These are phyloP conservation scores for Ustilago curta DNA, from an alignment of 1,284 basidiomycete species.

Conservation along the genomic window DNA sequence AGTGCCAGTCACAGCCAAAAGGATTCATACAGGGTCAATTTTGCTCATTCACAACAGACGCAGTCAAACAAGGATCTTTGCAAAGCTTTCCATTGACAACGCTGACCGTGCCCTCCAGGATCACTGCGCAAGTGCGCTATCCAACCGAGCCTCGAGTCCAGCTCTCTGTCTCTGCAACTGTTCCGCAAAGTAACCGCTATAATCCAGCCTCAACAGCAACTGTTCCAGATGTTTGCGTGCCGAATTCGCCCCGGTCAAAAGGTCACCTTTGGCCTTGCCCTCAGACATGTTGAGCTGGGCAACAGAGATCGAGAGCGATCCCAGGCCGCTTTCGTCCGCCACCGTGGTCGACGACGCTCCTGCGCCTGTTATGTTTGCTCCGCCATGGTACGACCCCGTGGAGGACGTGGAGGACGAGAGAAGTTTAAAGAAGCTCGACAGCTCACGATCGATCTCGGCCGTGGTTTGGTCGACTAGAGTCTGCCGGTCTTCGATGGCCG, in stretches of 20 bases:
- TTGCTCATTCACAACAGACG: neutral
- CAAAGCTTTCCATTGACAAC: neutral
- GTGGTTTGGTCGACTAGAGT: slow-evolving; percentile 79
- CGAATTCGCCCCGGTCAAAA: slow-evolving; percentile 41
- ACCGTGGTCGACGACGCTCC: neutral
- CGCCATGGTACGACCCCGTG: slow-evolving; percentile 1
- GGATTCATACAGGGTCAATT: too few species aligned
- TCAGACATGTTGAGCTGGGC: slow-evolving; percentile 22
- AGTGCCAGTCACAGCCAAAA: too few species aligned
- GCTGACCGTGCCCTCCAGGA: neutral
- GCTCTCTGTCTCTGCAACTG: slow-evolving; percentile 26
- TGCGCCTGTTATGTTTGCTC: neutral
- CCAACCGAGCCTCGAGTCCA: slow-evolving; percentile 8
- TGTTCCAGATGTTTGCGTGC: slow-evolving; percentile 85
- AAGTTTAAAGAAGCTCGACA: slow-evolving; percentile 39
- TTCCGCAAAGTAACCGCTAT: slow-evolving; percentile 80
- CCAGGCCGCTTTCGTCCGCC: slow-evolving; percentile 32
- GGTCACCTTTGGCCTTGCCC: neutral
- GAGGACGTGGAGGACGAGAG: slow-evolving; percentile 25
- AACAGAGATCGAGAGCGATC: slow-evolving; percentile 29
- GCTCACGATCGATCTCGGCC: slow-evolving; percentile 72
- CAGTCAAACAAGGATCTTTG: neutral
- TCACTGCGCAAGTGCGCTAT: slow-evolving; percentile 14
- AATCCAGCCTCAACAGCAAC: slow-evolving; percentile 82
- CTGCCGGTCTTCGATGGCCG: slow-evolving; percentile 76